phyloP scores from a whole-genome alignment of 2,329 filamentous ascomycete species.

The Stemphylium lycopersici region DNA sequence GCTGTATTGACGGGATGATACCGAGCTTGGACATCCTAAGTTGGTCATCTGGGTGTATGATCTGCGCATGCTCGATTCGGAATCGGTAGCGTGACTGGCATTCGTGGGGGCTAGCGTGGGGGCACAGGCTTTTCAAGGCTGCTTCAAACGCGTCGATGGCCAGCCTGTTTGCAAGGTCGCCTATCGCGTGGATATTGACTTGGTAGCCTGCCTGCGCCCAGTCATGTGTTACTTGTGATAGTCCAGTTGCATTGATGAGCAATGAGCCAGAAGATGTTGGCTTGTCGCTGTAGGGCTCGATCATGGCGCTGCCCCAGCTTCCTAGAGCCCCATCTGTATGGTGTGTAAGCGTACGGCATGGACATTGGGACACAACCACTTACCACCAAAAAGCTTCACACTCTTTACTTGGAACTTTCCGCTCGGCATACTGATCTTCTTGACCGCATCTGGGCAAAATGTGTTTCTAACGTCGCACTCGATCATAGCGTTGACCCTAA shows the following conservation, averaged over 20 bases:
- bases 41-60: slow-evolving; percentile 71
- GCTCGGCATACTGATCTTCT: slow-evolving; percentile 53
- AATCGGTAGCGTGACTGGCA: slow-evolving; percentile 65
- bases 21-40: slow-evolving; percentile 62
- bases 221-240: slow-evolving; percentile 59
- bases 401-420: slow-evolving; percentile 64
- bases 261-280: slow-evolving; percentile 67
- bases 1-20: slow-evolving; percentile 72
- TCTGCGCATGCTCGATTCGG: slow-evolving; percentile 74
- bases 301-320: slow-evolving; percentile 73
- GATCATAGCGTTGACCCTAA: slow-evolving; percentile 72
- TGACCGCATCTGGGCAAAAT: slow-evolving; percentile 63
- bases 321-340: slow-evolving; percentile 69
- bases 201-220: slow-evolving; percentile 70
- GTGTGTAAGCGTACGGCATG: slow-evolving; percentile 16
- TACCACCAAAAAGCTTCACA: slow-evolving; percentile 73
- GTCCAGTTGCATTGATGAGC: slow-evolving; percentile 67
- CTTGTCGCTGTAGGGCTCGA: slow-evolving; percentile 72
- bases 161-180: slow-evolving; percentile 70
- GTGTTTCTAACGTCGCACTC: slow-evolving; percentile 70
- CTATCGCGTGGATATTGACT: slow-evolving; percentile 75
- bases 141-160: slow-evolving; percentile 68
- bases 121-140: slow-evolving; percentile 62
- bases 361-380: slow-evolving; percentile 13
- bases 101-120: slow-evolving; percentile 41